Conservation (phyloP, 345 rosid species). For the Eucalyptus erythrocorys region DNA sequence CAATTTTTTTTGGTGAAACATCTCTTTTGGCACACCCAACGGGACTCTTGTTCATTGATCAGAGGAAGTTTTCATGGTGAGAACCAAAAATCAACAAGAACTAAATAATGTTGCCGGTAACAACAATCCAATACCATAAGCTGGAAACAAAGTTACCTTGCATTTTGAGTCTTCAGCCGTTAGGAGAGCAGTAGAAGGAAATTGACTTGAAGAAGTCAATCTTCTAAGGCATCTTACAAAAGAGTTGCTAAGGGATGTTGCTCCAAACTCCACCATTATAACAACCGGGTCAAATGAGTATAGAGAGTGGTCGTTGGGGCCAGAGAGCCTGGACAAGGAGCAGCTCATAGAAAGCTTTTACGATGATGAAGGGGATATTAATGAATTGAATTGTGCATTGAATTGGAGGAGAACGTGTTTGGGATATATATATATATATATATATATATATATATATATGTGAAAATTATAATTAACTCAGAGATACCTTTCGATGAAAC, state of each 20-base stretch:
- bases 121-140: neutral
- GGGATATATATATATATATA: too few species aligned
- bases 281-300: too few species aligned
- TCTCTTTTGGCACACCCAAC: neutral
- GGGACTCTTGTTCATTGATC: neutral
- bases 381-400: too few species aligned
- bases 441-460: too few species aligned
- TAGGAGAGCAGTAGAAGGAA: neutral
- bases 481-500: fast-evolving
- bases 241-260: neutral
- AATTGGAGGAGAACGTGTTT: too few species aligned
- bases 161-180: neutral
- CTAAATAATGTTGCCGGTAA: neutral
- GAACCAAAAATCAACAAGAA: neutral
- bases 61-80: neutral
- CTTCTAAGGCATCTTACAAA: neutral
- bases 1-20: neutral
- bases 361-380: too few species aligned
- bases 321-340: too few species aligned
- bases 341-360: too few species aligned
- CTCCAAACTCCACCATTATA: neutral
- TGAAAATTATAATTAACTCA: too few species aligned
- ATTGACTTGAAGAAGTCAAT: neutral
- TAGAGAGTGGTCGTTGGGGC: too few species aligned
- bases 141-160: neutral